These are phyloP conservation scores for Tritrichomonas foetus DNA, from an alignment of 208 protist species.

Conservation along the genomic window DNA sequence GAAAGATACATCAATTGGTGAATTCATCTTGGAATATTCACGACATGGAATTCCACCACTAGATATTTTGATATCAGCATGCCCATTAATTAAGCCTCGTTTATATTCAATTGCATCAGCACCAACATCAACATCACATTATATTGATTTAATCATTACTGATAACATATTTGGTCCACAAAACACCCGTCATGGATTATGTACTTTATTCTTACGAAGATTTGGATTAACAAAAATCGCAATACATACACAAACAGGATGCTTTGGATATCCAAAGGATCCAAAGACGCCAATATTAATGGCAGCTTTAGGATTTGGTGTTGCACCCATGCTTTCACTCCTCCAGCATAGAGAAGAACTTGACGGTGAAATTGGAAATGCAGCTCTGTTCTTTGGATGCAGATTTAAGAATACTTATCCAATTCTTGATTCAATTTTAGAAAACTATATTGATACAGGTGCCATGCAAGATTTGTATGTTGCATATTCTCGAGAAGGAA, in stretches of 20 bases:
- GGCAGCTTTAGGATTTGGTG: background rate
- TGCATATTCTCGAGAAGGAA: background rate
- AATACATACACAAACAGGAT: background rate
- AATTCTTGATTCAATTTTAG: background rate
- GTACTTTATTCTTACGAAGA: background rate
- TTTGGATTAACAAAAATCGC: background rate
- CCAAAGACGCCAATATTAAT: background rate
- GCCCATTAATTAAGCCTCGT: background rate
- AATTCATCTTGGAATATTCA: background rate
- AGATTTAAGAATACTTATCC: background rate
- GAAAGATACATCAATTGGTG: background rate
- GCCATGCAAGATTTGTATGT: background rate
- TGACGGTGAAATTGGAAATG: background rate
- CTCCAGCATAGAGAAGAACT: background rate
- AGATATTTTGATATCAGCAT: background rate
- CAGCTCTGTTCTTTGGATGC: constrained; percentile 15
- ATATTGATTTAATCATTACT: background rate
- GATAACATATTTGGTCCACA: background rate
- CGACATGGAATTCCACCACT: background rate
- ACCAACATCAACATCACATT: background rate
- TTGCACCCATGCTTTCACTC: constrained; percentile 5
- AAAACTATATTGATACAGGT: background rate
- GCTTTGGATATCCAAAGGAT: background rate
- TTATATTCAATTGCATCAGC: constrained; percentile 7
- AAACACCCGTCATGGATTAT: background rate